Evolutionary conservation across 805 yeast genomes (phyloP).

Genomic region (Suhomyces prunicola): DNA sequence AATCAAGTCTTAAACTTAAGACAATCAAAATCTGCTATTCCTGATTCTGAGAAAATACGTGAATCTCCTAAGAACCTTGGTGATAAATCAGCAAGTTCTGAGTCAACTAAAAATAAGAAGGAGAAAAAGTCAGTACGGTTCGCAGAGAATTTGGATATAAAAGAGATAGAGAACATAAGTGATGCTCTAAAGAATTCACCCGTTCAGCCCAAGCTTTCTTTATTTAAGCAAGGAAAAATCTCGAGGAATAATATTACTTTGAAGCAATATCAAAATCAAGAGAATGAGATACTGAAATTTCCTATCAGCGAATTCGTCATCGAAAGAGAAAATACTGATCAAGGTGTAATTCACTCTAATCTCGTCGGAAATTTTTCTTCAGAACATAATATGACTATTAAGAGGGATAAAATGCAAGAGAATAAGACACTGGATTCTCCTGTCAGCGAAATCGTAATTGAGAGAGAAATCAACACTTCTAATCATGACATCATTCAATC

Average conservation of each 20-base stretch:
- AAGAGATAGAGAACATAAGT: conserved; percentile 58
- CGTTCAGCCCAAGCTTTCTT: conserved; percentile 6
- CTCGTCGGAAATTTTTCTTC: not conserved
- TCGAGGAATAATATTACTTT: not conserved
- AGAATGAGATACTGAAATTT: not conserved
- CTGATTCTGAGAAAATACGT: not conserved
- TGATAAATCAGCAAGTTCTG: not conserved
- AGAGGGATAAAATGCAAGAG: not conserved
- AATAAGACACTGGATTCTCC: conserved; percentile 3
- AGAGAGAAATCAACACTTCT: not conserved
- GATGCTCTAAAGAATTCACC: conserved; percentile 37
- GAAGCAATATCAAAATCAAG: not conserved
- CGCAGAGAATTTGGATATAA: conserved; percentile 51
- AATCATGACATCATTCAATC: not conserved
- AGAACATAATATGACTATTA: not conserved
- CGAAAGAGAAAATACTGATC: conserved; percentile 4
- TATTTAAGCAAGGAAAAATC: conserved; percentile 10
- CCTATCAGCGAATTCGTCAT: conserved; percentile 12
- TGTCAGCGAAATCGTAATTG: conserved; percentile 11
- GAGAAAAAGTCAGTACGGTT: conserved; percentile 49
- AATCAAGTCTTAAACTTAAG: conserved; percentile 34
- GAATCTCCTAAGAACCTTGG: not conserved
- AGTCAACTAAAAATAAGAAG: not conserved
- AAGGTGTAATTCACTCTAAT: not conserved
- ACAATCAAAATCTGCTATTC: conserved; percentile 8